These are phyloP conservation scores for Aspergillus aculeatus DNA, from an alignment of 2,329 filamentous ascomycete species.

Conservation along the genomic window DNA sequence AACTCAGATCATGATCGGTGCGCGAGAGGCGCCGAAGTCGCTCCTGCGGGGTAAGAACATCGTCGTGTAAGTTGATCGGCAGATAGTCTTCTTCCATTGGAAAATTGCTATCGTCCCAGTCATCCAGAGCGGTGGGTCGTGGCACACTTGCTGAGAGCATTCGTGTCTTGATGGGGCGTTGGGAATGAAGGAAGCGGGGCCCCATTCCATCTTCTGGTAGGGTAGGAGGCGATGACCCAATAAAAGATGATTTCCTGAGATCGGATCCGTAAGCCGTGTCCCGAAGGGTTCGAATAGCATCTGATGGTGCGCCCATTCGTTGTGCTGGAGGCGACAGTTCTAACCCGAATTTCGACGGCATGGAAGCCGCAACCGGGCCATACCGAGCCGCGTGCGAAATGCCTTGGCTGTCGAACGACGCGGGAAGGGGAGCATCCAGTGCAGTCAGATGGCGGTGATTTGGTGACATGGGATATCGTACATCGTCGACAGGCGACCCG, in stretches of 20 bases:
- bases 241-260: slow-evolving; percentile 58
- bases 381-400: slow-evolving; percentile 88
- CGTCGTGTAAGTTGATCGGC: slow-evolving; percentile 65
- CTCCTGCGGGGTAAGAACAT: slow-evolving; percentile 63
- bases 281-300: slow-evolving; percentile 59
- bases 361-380: slow-evolving; percentile 86
- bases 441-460: slow-evolving; percentile 75
- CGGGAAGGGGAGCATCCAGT: slow-evolving; percentile 85
- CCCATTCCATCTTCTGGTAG: slow-evolving; percentile 66
- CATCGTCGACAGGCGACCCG: slow-evolving; percentile 78
- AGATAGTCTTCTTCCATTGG: slow-evolving; percentile 87
- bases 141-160: slow-evolving; percentile 63
- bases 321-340: slow-evolving; percentile 77
- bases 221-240: slow-evolving; percentile 59
- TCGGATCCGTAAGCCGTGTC: slow-evolving; percentile 70
- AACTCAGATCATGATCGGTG: slow-evolving; percentile 53
- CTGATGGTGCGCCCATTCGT: slow-evolving; percentile 63
- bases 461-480: slow-evolving; percentile 77
- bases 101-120: slow-evolving; percentile 64
- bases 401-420: slow-evolving; percentile 94
- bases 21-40: slow-evolving; percentile 60
- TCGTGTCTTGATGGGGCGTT: slow-evolving; percentile 59
- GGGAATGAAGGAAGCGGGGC: slow-evolving; percentile 64
- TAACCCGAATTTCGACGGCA: slow-evolving; percentile 86
- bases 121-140: slow-evolving; percentile 52